phyloP scores from a whole-genome alignment of 164 flowering plant species.

The Annona cherimola region DNA sequence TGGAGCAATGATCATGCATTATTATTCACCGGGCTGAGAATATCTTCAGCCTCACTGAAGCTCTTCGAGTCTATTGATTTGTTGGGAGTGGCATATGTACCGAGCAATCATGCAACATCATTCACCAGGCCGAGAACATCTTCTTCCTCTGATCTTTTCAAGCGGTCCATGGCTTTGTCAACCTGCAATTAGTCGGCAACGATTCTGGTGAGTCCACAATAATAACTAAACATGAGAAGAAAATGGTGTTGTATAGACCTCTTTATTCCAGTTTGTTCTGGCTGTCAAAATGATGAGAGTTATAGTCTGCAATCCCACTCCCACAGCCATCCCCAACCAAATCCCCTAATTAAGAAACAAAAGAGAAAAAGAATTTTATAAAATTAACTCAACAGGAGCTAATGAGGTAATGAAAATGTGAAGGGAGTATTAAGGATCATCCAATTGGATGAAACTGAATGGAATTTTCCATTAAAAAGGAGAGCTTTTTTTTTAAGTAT shows the following conservation, averaged over 20 bases:
- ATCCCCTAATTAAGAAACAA: conserved; percentile 41
- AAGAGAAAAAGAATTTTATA: neutral
- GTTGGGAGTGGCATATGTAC: neutral
- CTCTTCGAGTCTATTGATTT: too few relatives aligned
- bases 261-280: conserved; percentile 60
- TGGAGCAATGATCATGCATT: too few relatives aligned
- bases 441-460: too few relatives aligned
- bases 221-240: neutral
- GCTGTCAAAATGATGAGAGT: conserved; percentile 50
- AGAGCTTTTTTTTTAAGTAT: too few relatives aligned
- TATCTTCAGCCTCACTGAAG: too few relatives aligned
- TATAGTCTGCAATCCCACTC: conserved; percentile 54
- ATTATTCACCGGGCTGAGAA: too few relatives aligned
- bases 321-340: conserved; percentile 77
- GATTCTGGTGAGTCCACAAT: neutral
- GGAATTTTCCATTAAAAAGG: too few relatives aligned
- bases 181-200: conserved; percentile 27
- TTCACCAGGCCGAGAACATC: conserved; percentile 12
- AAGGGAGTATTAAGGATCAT: too few relatives aligned
- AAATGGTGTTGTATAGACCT: conserved; percentile 27
- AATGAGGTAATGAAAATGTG: too few relatives aligned
- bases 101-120: neutral
- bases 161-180: conserved; percentile 37
- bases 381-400: too few relatives aligned
- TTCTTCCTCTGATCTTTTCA: conserved; percentile 35